Percentiles rank a stretch among this genome's conserved stretches.
phyloP scores from a whole-genome alignment of 2,329 filamentous ascomycete species.

The Apiospora malaysiana region DNA sequence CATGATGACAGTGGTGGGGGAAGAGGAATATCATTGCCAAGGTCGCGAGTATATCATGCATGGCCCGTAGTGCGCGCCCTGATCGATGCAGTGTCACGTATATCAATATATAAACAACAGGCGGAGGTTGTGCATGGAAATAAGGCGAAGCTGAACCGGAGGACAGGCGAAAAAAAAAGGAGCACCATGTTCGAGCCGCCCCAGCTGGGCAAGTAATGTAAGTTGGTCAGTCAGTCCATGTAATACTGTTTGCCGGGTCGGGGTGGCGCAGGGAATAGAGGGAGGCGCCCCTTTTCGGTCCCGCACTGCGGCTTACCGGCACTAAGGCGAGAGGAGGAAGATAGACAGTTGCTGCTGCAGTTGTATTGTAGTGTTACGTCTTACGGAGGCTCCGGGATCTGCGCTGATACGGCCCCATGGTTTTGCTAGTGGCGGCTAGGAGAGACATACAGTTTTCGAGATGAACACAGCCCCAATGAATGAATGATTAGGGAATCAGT shows the following conservation, averaged over 20 bases:
- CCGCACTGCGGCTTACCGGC: constrained; percentile 7
- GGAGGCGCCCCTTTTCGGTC: neutral
- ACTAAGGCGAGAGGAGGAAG: neutral
- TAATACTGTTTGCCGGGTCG: neutral
- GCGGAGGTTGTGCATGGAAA: neutral
- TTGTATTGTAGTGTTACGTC: neutral
- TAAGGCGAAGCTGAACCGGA: neutral
- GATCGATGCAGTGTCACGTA: constrained; percentile 1
- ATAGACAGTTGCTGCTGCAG: neutral
- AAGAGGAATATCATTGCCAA: neutral
- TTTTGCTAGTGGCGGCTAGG: neutral
- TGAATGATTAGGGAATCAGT: neutral
- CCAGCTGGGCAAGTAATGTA: neutral
- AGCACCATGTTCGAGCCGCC: neutral
- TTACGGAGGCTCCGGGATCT: neutral
- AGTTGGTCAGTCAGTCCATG: neutral
- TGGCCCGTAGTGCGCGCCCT: constrained; percentile 9
- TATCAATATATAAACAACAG: neutral
- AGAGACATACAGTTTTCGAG: neutral
- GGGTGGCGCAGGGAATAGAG: neutral
- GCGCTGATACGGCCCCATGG: neutral
- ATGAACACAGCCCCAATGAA: neutral
- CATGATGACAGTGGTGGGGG: neutral
- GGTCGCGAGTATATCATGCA: neutral
- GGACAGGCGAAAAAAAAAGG: neutral